phyloP scores from a whole-genome alignment of 2,329 filamentous ascomycete genomes.

The Orbilia quercus region DNA sequence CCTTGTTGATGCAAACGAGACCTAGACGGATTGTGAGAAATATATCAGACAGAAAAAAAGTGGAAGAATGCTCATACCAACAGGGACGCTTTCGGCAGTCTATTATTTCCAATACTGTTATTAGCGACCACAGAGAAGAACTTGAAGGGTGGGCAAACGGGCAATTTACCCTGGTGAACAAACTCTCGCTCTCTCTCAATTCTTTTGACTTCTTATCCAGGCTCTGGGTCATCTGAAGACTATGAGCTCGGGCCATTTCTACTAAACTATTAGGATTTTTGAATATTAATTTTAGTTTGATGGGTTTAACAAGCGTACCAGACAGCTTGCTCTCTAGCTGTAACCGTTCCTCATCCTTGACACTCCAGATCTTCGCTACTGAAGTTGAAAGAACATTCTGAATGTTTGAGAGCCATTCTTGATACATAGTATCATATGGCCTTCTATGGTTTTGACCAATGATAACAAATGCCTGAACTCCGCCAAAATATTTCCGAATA shows the following conservation, averaged over 20 bases:
- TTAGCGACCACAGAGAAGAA: background rate
- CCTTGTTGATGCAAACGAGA: constrained; percentile 81
- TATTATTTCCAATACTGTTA: constrained; percentile 62
- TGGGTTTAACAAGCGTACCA: constrained; percentile 14
- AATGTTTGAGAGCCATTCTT: constrained; percentile 63
- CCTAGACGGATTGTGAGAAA: constrained; percentile 19
- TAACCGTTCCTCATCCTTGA: constrained; percentile 41
- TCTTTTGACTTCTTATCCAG: constrained; percentile 66
- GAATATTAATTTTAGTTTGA: background rate
- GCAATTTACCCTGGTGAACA: constrained; percentile 70
- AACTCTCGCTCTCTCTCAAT: constrained; percentile 76
- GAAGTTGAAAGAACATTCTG: constrained; percentile 45
- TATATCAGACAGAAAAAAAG: background rate
- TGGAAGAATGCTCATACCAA: constrained; percentile 66
- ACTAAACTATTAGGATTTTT: background rate
- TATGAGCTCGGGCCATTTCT: constrained; percentile 47
- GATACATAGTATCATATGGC: constrained; percentile 83
- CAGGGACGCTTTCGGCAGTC: constrained; percentile 85
- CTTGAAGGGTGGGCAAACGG: background rate
- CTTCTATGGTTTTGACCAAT: constrained; percentile 81
- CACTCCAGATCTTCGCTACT: constrained; percentile 50
- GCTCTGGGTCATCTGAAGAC: constrained; percentile 40
- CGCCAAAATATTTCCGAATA: constrained; percentile 79
- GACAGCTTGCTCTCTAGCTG: constrained; percentile 40
- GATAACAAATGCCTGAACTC: constrained; percentile 76